These are phyloP conservation scores for Selaginella moellendorffii DNA, from an alignment of 75 land plant genomes.

Conservation along the genomic window DNA sequence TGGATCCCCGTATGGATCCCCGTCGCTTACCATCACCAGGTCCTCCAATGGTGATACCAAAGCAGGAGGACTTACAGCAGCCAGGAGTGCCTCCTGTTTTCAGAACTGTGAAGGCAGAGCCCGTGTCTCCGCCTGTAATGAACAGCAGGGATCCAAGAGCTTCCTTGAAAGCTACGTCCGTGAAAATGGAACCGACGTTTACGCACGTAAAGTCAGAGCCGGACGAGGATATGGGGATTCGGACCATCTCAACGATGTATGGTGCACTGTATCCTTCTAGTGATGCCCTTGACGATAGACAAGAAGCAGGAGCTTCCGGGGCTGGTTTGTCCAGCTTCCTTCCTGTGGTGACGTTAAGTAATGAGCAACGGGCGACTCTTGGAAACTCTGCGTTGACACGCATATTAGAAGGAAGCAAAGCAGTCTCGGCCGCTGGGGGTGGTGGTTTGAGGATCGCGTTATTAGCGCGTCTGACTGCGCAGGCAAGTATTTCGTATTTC, in stretches of 20 bases:
- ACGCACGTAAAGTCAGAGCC: constrained; percentile 19
- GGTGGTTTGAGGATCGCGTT: constrained; percentile 38
- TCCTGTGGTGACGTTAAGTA: constrained; percentile 31
- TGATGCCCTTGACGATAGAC: background rate
- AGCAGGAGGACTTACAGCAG: background rate
- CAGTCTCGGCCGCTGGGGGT: constrained; percentile 23
- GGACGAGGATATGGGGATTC: constrained; percentile 6
- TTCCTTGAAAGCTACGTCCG: constrained; percentile 6
- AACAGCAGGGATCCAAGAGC: constrained; percentile 21
- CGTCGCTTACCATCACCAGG: constrained; percentile 4
- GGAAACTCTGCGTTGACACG: constrained; percentile 38
- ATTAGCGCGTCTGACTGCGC: constrained; percentile 61
- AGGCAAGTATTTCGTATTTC: constrained; percentile 26
- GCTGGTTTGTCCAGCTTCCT: constrained; percentile 3
- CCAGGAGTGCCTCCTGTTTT: background rate
- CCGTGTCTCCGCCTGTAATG: background rate
- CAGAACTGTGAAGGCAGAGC: background rate
- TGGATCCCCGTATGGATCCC: constrained; percentile 54
- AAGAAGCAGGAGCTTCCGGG: background rate
- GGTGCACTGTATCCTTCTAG: background rate
- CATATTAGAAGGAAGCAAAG: constrained; percentile 41
- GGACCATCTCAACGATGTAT: background rate
- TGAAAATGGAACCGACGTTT: background rate
- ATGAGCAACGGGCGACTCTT: constrained; percentile 35
- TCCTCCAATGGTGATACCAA: background rate